Evolutionary conservation across 208 protist genomes (phyloP).

Genomic region (Acanthamoeba quina): DNA sequence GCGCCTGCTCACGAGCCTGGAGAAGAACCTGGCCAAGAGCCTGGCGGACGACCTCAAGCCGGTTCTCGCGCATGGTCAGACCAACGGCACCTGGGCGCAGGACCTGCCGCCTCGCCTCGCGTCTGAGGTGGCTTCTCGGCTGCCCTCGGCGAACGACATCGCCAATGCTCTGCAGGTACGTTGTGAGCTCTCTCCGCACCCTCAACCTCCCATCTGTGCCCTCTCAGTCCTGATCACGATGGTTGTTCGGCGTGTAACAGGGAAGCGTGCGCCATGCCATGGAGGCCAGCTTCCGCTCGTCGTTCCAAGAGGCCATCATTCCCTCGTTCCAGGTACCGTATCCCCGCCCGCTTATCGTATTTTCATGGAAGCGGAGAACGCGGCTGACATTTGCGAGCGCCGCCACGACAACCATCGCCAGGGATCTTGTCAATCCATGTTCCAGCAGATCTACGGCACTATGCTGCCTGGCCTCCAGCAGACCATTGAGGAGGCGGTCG

Average conservation of each 20-base stretch:
- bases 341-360: background rate
- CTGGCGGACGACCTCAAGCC: constrained; percentile 53
- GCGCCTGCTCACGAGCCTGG: background rate
- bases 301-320: constrained; percentile 54
- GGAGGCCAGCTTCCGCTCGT: constrained; percentile 28
- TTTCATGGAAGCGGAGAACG: too few relatives aligned
- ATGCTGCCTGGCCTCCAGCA: constrained; percentile 63
- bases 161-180: background rate
- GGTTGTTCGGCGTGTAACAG: background rate
- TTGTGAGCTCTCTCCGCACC: background rate
- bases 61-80: background rate
- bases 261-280: constrained; percentile 48
- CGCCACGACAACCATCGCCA: background rate
- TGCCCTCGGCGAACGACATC: constrained; percentile 11
- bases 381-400: too few relatives aligned
- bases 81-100: background rate
- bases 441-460: constrained; percentile 55
- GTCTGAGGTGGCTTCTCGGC: background rate
- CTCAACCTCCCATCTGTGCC: background rate
- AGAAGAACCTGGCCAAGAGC: constrained; percentile 56
- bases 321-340: constrained; percentile 15
- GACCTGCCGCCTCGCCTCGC: constrained; percentile 1
- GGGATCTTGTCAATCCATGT: constrained; percentile 55
- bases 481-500: constrained; percentile 32
- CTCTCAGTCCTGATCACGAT: background rate